Evolutionary conservation across 2,329 filamentous ascomycete species (phyloP).

Genomic region (Hypoxylon sp.): DNA sequence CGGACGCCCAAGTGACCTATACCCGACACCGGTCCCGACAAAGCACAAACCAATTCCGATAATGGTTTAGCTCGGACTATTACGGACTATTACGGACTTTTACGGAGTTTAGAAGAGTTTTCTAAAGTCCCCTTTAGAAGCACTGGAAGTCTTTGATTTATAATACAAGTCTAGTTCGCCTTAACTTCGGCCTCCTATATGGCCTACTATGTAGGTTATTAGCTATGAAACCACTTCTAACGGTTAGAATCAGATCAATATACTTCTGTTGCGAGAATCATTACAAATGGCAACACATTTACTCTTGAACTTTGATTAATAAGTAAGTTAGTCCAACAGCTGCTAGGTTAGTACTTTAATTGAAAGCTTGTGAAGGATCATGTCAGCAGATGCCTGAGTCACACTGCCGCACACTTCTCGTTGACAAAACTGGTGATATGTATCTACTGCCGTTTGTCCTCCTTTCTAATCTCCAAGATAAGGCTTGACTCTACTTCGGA

Average conservation of each 20-base stretch:
- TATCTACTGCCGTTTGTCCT: not conserved
- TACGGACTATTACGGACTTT: conserved; percentile 21
- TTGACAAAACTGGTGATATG: no score
- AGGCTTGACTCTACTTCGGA: no score
- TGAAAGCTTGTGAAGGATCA: not conserved
- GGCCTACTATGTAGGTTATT: not conserved
- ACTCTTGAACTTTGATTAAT: conserved; percentile 15
- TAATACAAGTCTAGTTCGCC: conserved; percentile 19
- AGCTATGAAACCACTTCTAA: not conserved
- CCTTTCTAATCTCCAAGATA: not conserved
- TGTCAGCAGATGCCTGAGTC: not conserved
- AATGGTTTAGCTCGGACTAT: conserved; percentile 21
- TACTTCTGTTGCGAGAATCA: conserved; percentile 41
- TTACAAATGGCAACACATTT: conserved; percentile 33
- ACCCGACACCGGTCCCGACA: conserved; percentile 26
- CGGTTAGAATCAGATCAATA: not conserved
- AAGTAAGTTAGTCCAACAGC: not conserved
- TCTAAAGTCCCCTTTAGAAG: not conserved
- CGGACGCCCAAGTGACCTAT: not conserved
- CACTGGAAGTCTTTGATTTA: conserved; percentile 30
- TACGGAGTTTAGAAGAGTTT: conserved; percentile 24
- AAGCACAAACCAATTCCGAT: conserved; percentile 2
- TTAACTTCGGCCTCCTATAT: not conserved
- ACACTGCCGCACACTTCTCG: not conserved
- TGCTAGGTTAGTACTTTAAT: not conserved